Base-by-base conservation (phyloP, 805 yeast species). In the Hanseniaspora lindneri region DNA sequence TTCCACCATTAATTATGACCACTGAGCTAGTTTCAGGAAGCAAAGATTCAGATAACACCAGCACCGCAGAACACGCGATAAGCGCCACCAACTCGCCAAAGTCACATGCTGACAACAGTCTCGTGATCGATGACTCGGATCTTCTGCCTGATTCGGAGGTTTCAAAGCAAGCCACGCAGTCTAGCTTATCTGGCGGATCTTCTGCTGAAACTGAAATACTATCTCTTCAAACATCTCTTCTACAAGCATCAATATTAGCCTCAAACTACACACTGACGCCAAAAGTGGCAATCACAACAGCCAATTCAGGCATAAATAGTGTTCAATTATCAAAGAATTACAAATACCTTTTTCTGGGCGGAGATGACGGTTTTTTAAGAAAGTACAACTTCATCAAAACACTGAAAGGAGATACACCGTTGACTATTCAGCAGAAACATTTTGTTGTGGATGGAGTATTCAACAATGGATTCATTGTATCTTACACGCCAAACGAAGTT, bases 401-500 rank as follows among this genome's bases (percentile, higher is more conserved):
- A 1, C 74, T 92, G 21, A 88, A 83, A 57, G 96, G 96, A 16
- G 83, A 82, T 55, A 69, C 81, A 6, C 89, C 92, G 4, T 68
- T 92, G 46, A 89, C 97, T 0, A 83, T 87, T 52, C 86, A 95
- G 2, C 98, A 92, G 62, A 77, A 77, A 58, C 97, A 92, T 62
- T 82, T 84, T 42, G 69, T 87, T 43, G 86, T 86, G 21, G 98
- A 92, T 60, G 75, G 92, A 1, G 76, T 92, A 28, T 74, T 82
- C 8, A 80, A 82, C 58, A 92, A 87, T 0, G 98, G 97, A 6
- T 80, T 85, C 4, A 65, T 88, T 4, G 60, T 73, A 14, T 80
- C 92, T 0, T 89, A 86, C 66, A 92, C 96, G 96, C 97, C 89
- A 59, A 92, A 92, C 63, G 97, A 92, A 65, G 84, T 87, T 57